phyloP scores from a whole-genome alignment of 768 basidiomycete species.

The Lactarius hatsudake region DNA sequence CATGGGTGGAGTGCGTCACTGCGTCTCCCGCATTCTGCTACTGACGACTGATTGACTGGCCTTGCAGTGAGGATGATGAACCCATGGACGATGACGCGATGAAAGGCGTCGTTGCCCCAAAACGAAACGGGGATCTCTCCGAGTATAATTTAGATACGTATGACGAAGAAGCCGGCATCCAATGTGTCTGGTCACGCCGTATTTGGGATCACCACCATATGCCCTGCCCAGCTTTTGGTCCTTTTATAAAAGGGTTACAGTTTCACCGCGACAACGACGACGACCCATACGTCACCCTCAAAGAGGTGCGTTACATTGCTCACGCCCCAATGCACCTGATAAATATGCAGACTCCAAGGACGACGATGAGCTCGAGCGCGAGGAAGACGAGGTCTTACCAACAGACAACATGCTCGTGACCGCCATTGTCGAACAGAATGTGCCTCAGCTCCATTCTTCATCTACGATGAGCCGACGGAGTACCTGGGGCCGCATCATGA shows the following conservation, averaged over 20 bases:
- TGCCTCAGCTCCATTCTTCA: conserved; percentile 95
- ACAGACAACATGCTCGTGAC: conserved; percentile 90
- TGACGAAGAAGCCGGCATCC: conserved; percentile 51
- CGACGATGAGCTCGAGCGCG: conserved; percentile 76
- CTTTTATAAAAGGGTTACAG: conserved; percentile 92
- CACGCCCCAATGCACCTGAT: conserved; percentile 19
- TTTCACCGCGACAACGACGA: conserved; percentile 90
- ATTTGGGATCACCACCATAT: conserved; percentile 20
- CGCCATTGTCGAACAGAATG: conserved; percentile 97
- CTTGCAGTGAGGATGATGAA: conserved; percentile 46
- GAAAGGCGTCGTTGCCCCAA: conserved; percentile 38
- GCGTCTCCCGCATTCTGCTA: conserved; percentile 41
- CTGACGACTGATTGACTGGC: conserved; percentile 35
- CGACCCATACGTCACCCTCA: conserved; percentile 95
- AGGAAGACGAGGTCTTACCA: conserved; percentile 85
- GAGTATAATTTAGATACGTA: conserved; percentile 91
- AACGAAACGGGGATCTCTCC: conserved; percentile 55
- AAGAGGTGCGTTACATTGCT: conserved; percentile 59
- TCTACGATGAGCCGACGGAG: conserved; percentile 90
- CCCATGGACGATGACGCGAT: conserved; percentile 55
- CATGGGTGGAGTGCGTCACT: conserved; percentile 75
- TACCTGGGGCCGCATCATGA: conserved; percentile 95
- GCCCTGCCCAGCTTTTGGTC: conserved; percentile 42
- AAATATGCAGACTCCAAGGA: conserved; percentile 41
- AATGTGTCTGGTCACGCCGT: conserved; percentile 30